These are phyloP conservation scores for Cladosporium colombiae DNA, from an alignment of 2,329 filamentous ascomycete species.

Conservation along the genomic window DNA sequence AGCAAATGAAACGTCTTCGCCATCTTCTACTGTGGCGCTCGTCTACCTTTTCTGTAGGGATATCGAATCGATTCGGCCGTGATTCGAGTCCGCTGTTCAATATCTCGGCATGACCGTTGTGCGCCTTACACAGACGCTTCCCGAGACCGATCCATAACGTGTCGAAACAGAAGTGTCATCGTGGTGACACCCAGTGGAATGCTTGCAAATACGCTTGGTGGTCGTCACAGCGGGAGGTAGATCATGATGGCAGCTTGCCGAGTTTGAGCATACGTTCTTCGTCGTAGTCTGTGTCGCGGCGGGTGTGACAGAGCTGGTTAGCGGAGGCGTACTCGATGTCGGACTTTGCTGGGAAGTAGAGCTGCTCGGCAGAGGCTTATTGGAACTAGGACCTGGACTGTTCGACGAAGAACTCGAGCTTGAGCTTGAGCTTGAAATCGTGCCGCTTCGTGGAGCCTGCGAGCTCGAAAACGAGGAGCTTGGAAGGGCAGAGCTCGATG, in stretches of 20 bases:
- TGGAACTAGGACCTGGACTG: background rate
- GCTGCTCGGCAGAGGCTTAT: background rate
- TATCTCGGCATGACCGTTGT: slow-evolving; percentile 1
- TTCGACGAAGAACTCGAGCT: background rate
- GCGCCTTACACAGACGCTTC: slow-evolving; percentile 3
- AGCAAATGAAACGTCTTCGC: background rate
- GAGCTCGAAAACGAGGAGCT: background rate
- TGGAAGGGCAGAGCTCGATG: background rate
- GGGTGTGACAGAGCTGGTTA: background rate
- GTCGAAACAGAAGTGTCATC: background rate
- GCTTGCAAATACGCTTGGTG: background rate
- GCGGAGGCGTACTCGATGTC: background rate
- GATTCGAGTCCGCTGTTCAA: background rate
- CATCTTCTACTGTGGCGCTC: background rate
- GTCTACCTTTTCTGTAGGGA: background rate
- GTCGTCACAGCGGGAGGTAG: background rate
- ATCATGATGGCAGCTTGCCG: background rate
- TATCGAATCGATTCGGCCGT: background rate
- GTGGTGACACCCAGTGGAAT: slow-evolving; percentile 1
- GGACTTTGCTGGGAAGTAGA: background rate
- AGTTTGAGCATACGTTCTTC: background rate
- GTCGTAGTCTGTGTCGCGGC: background rate
- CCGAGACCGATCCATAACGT: slow-evolving; percentile 1
- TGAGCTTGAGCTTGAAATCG: background rate
- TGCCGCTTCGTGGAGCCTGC: background rate